Evolutionary conservation across 1,284 basidiomycete species (phyloP), one percentile per base, ranked within the genome.

Genomic region (Pseudozyma tsukubaensis): DNA sequence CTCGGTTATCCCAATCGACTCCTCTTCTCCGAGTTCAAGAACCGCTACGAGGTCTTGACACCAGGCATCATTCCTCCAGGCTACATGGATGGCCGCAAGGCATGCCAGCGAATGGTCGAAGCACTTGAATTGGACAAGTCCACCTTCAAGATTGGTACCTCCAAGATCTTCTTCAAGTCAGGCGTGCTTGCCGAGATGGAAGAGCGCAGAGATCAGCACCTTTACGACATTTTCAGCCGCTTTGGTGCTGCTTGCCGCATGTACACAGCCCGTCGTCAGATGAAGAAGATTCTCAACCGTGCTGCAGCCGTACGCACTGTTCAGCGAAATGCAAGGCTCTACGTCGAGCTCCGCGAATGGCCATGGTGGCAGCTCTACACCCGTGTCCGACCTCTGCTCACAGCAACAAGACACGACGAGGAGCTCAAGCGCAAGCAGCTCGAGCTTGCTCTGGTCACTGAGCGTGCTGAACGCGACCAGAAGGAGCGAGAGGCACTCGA

Each of bases 291-390:
- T 50, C 88, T 99, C 65, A 96, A 98, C 81, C 91, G 96, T 39
- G 93, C 94, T 1, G 89, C 92, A 36, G 95, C 97, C 2, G 91
- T 96, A 42, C 89, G 92, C 49, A 95, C 92, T 0, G 95, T 99
- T 66, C 96, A 98, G 85, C 89, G 91, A 37, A 99, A 99, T 83
- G 96, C 96, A 1, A 88, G 93, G 12, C 89, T 97, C 13, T 99
- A 99, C 81, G 76, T 76, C 34, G 66, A 79, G 91, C 91, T 24
- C 90, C 93, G 91, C 51, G 93, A 96, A 63, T 99, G 96, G 97
- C 94, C 97, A 1, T 99, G 97, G 97, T 99, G 97, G 97, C 92
- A 94, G 75, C 88, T 99, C 16, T 99, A 97, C 85, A 94, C 93
- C 16, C 97, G 88, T 90, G 66, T 99, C 24, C 91, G 94, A 48